phyloP scores from a whole-genome alignment of 768 basidiomycete genomes.

The Naematelia aurantialba region DNA sequence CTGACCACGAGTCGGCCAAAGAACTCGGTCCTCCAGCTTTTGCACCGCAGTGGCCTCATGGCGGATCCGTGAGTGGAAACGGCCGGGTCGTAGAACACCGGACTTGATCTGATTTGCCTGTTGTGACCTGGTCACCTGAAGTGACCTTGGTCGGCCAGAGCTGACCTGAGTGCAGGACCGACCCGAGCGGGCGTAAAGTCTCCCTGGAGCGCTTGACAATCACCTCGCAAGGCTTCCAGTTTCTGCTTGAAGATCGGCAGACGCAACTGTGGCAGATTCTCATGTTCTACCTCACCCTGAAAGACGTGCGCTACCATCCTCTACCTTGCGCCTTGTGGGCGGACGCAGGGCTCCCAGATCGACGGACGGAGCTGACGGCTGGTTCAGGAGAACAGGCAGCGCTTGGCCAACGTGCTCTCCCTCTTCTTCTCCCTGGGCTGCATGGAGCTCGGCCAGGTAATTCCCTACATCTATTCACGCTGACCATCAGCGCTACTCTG shows the following conservation, averaged over 20 bases:
- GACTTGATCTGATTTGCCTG: no score
- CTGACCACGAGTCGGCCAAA: conserved; percentile 71
- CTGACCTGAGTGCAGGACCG: conserved; percentile 53
- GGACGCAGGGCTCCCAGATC: neutral
- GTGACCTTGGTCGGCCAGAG: neutral
- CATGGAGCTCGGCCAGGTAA: conserved; percentile 85
- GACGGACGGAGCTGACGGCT: neutral
- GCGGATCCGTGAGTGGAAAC: conserved; percentile 58
- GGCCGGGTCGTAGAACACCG: no score
- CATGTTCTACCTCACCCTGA: conserved; percentile 80
- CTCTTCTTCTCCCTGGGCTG: conserved; percentile 97
- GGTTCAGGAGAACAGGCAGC: conserved; percentile 59
- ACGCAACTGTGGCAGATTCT: conserved; percentile 93
- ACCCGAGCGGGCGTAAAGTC: conserved; percentile 14
- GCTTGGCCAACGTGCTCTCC: conserved; percentile 88
- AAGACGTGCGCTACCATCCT: conserved; percentile 59
- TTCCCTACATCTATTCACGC: conserved; percentile 26
- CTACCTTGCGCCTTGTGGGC: conserved; percentile 1
- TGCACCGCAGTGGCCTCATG: conserved; percentile 86
- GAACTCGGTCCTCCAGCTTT: conserved; percentile 73
- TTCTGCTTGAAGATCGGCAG: conserved; percentile 88
- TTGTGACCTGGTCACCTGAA: no score
- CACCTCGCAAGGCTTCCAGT: conserved; percentile 93
- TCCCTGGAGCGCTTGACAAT: conserved; percentile 55
- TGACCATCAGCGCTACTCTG: conserved; percentile 75